A percentile compares a stretch with the other conserved stretches of the same genome.
These are phyloP conservation scores for Atkinsonella hypoxylon DNA, from an alignment of 2,329 filamentous ascomycete genomes.

Conservation along the genomic window DNA sequence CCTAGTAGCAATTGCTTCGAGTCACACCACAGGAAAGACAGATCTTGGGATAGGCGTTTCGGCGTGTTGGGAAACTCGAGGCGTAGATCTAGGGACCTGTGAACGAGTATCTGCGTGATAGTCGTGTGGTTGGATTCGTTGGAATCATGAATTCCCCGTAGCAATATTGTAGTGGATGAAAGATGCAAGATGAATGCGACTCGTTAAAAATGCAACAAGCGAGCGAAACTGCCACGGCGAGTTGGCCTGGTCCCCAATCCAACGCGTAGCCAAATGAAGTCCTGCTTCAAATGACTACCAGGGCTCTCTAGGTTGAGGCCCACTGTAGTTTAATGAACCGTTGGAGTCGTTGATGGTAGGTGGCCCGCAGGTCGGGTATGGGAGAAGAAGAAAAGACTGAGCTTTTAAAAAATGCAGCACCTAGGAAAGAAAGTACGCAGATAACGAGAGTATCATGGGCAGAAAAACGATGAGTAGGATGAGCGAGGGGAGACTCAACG, in stretches of 20 bases:
- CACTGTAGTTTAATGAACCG: neutral
- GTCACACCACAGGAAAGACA: neutral
- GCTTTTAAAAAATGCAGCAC: neutral
- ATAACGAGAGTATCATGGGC: constrained; percentile 4
- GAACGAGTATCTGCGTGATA: neutral
- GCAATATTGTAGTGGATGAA: neutral
- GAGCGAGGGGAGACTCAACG: neutral
- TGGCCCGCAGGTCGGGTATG: neutral
- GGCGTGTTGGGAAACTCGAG: neutral
- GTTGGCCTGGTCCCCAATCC: neutral
- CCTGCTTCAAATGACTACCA: constrained; percentile 5
- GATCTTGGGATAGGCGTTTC: neutral
- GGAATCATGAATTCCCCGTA: neutral
- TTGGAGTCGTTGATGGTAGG: constrained; percentile 1
- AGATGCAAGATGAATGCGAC: neutral
- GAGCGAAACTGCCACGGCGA: neutral
- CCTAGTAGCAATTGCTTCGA: neutral
- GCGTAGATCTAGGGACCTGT: neutral
- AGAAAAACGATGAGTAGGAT: neutral
- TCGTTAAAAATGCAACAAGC: neutral
- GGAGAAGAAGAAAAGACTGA: neutral
- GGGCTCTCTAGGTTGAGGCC: neutral
- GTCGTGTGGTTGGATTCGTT: neutral
- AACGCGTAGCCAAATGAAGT: constrained; percentile 2
- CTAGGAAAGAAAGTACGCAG: neutral